These are phyloP conservation scores for Austroboletus sp. DNA, from an alignment of 1,284 basidiomycete genomes.

Conservation along the genomic window DNA sequence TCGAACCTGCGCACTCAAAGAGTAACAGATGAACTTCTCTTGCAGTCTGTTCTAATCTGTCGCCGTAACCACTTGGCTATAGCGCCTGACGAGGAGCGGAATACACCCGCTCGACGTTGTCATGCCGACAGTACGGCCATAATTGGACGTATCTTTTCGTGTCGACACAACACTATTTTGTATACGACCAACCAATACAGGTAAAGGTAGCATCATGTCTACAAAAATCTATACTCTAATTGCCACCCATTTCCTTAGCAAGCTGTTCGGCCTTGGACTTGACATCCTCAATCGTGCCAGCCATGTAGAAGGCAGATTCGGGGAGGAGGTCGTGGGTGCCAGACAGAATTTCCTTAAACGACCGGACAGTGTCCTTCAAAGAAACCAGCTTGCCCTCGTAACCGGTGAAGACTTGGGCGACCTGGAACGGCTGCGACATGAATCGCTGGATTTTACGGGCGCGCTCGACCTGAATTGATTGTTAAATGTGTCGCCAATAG, in stretches of 20 bases:
- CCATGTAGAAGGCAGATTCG: constrained; percentile 92
- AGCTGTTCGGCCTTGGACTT: constrained; percentile 94
- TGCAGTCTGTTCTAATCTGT: constrained; percentile 38
- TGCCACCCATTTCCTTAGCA: constrained; percentile 78
- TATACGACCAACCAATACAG: constrained; percentile 6
- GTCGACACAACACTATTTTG: constrained; percentile 5
- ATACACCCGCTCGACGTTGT: no score
- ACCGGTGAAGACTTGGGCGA: constrained; percentile 99
- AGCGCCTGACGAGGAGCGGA: constrained; percentile 24
- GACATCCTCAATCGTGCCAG: constrained; percentile 90
- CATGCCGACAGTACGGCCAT: no score
- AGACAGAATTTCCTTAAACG: constrained; percentile 93
- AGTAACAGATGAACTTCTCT: constrained; percentile 23
- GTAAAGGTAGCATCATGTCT: constrained; percentile 7
- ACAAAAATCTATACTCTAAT: constrained; percentile 35
- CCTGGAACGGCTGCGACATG: constrained; percentile 99
- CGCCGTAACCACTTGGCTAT: constrained; percentile 57
- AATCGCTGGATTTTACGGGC: constrained; percentile 90
- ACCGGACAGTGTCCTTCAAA: constrained; percentile 86
- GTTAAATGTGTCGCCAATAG: constrained; percentile 2
- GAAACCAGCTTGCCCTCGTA: constrained; percentile 94
- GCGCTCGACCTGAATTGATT: constrained; percentile 62
- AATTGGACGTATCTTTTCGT: constrained; percentile 9
- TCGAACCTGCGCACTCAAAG: constrained; percentile 38
- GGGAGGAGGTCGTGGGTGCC: constrained; percentile 85